A percentile compares a stretch with the other conserved stretches of the same genome.
Evolutionary conservation across 1,284 basidiomycete species (phyloP).

Genomic region (Ceratobasidium sp.): DNA sequence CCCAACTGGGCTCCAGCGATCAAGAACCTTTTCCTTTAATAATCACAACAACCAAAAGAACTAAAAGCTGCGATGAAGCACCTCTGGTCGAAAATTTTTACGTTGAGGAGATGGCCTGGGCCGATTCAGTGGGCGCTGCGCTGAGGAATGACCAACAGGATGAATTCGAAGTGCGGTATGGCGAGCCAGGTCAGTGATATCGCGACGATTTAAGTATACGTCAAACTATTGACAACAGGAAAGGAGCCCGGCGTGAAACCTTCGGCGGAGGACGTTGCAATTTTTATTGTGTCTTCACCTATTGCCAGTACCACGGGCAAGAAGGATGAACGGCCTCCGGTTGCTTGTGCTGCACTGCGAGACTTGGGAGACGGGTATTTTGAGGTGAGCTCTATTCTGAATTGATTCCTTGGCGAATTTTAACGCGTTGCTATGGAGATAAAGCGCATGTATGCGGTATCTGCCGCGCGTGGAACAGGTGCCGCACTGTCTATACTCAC

Average conservation of each 20-base stretch:
- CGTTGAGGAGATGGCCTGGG: neutral
- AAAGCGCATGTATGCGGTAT: conserved; percentile 30
- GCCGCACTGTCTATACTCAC: conserved; percentile 4
- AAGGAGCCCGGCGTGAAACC: neutral
- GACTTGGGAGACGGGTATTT: conserved; percentile 3
- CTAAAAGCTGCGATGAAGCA: neutral
- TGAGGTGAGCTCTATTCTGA: too few relatives aligned
- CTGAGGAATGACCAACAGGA: neutral
- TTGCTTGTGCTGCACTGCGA: neutral
- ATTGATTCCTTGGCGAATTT: too few relatives aligned
- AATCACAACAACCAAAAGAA: neutral
- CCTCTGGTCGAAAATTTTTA: neutral
- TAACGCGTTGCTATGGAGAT: too few relatives aligned
- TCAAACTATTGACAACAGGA: neutral
- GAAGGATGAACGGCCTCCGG: neutral
- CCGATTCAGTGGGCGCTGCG: neutral
- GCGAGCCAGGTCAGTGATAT: neutral
- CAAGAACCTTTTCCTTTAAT: neutral
- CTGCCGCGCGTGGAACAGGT: conserved; percentile 9
- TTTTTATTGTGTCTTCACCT: neutral
- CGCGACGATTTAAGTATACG: neutral
- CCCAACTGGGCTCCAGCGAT: neutral
- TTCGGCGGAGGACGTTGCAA: neutral
- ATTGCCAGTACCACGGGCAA: neutral
- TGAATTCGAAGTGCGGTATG: neutral